phyloP scores from a whole-genome alignment of 2,329 filamentous ascomycete genomes.

The Colletotrichum scovillei region DNA sequence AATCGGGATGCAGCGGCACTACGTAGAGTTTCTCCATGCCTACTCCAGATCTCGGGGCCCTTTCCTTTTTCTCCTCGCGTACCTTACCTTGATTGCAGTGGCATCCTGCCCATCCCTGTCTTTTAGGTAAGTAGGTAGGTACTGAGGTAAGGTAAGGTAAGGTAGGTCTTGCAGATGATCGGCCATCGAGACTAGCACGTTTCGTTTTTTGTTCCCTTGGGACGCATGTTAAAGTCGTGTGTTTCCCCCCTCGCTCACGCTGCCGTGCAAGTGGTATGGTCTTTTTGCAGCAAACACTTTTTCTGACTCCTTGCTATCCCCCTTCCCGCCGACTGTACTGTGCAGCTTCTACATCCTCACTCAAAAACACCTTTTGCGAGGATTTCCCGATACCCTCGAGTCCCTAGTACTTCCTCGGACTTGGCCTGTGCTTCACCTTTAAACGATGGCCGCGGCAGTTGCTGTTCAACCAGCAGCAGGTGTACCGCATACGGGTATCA shows the following conservation, averaged over 20 bases:
- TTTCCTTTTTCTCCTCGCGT: background rate
- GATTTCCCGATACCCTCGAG: no score
- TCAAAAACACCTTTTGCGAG: background rate
- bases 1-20: background rate
- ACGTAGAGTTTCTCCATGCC: background rate
- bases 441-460: slow-evolving; percentile 31
- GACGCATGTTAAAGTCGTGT: slow-evolving; percentile 8
- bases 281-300: background rate
- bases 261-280: background rate
- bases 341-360: background rate
- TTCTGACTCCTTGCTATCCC: background rate
- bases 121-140: no score
- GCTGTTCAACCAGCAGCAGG: background rate
- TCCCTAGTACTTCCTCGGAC: background rate
- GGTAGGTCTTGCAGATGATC: background rate
- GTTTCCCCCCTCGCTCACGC: background rate
- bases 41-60: background rate
- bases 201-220: background rate
- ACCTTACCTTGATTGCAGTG: background rate
- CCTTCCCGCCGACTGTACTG: background rate
- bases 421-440: background rate
- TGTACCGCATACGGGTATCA: background rate
- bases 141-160: background rate
- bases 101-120: no score
- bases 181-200: background rate